Percentiles rank a stretch among this genome's conserved stretches.
phyloP scores from a whole-genome alignment of 345 rosid species.

The Citrus unshiu region DNA sequence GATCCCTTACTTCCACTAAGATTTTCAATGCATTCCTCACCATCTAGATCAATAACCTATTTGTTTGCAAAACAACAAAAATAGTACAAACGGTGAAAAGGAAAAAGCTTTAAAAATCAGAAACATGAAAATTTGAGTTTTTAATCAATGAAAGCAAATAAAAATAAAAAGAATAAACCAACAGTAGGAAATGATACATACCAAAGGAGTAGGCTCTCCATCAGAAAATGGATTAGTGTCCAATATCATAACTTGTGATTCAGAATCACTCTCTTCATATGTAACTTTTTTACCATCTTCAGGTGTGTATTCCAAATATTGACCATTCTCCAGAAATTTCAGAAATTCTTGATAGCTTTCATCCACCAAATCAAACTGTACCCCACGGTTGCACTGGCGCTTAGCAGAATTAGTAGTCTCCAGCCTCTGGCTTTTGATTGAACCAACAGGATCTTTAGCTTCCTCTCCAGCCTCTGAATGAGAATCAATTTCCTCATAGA shows the following conservation, averaged over 20 bases:
- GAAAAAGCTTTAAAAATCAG: constrained; percentile 1
- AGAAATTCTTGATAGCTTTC: constrained; percentile 23
- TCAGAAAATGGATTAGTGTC: constrained; percentile 28
- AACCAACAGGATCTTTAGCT: constrained; percentile 12
- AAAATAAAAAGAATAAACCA: neutral
- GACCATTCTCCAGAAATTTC: constrained; percentile 15
- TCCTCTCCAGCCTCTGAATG: neutral
- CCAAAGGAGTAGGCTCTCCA: constrained; percentile 33
- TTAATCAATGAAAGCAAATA: neutral
- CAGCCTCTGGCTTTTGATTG: no score
- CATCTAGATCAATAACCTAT: constrained; percentile 27
- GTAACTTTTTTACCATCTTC: constrained; percentile 15
- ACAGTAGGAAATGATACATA: constrained; percentile 18
- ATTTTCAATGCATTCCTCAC: neutral
- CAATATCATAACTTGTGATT: constrained; percentile 43
- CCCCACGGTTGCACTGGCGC: constrained; percentile 8
- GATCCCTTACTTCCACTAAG: constrained; percentile 19
- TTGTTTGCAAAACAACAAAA: constrained; percentile 9
- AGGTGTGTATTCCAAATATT: constrained; percentile 2
- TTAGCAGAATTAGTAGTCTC: neutral
- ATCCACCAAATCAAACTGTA: constrained; percentile 20
- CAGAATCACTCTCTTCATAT: constrained; percentile 32
- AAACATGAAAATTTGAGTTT: constrained; percentile 14
- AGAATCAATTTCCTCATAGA: constrained; percentile 6
- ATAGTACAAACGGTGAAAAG: constrained; percentile 2